Base-by-base conservation (phyloP, 1,284 basidiomycete genomes). In the Boletus sp. region DNA sequence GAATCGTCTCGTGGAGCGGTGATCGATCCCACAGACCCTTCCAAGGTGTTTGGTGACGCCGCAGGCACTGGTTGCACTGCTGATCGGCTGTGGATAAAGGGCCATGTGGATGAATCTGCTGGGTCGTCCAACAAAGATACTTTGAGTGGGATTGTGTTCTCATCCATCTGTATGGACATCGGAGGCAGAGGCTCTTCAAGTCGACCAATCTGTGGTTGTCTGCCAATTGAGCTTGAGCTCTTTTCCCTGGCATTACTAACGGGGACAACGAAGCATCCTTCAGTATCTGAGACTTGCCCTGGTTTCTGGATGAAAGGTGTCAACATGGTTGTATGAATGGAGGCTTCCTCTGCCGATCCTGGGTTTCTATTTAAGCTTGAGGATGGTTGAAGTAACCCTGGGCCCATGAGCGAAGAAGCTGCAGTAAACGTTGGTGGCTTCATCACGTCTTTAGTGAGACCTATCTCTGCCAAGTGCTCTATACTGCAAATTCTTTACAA, bases 1-100 rank as follows among this genome's bases (percentile, higher is more conserved):
- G 59, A 59, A 23, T 73, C 77, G 4, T 84, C 83, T 19, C 73
- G 78, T 19, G 83, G 84, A 13, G 64, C 74, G 17, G 78, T 80
- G 27, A 65, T 67, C 35, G 72, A 73, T 54, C 73, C 71, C 16
- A 62, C 60, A 8, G 56, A 64, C 9, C 33, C 60, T 5, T 53
- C 57, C 3, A 51, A 62, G 7, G 27, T 28, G 23, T 44, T 54
- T 13, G 13, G 40, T 8, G 46, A 57, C 10, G 10, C 23, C 10
- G 9, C 38, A 28, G 49, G 38, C 17, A 43, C 19, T 40, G 38
- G 17, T 19, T 40, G 38, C 38, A 21, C 38, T 9, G 38, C 38
- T 8, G 38, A 40, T 21, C 38, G 2, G 5, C n/a, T 21, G 38
- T 1, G 38, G 19, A 40, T 21, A 40, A 21, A 4, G 38, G 38